These are phyloP conservation scores for Candida argentea DNA, from an alignment of 805 yeast species.

Conservation along the genomic window DNA sequence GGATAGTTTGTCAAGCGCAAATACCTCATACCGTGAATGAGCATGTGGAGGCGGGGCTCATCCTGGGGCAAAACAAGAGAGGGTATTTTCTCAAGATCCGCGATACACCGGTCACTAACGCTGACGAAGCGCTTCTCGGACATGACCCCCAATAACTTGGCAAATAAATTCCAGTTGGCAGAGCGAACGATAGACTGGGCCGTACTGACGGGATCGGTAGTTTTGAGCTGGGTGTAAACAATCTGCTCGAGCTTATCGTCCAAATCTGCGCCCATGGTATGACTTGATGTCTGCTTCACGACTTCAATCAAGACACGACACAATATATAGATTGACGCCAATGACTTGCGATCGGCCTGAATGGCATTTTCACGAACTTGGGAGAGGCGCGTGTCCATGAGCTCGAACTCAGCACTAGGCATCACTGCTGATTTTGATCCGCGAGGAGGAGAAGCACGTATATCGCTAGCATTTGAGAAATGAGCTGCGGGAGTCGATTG, in stretches of 20 bases:
- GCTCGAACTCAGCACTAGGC: constrained; percentile 9
- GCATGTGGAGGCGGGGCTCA: constrained; percentile 53
- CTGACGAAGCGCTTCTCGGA: constrained; percentile 72
- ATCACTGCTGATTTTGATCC: constrained; percentile 12
- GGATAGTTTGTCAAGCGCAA: constrained; percentile 74
- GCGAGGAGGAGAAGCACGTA: neutral
- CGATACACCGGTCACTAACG: constrained; percentile 88
- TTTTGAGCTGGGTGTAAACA: constrained; percentile 78
- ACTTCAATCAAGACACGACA: constrained; percentile 91
- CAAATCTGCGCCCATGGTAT: constrained; percentile 64
- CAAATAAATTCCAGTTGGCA: constrained; percentile 90
- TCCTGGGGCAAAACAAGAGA: constrained; percentile 20
- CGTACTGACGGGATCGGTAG: constrained; percentile 73
- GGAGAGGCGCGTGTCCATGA: constrained; percentile 16
- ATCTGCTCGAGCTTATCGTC: constrained; percentile 85
- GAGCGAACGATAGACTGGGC: constrained; percentile 61
- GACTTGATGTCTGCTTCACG: constrained; percentile 76
- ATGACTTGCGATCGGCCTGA: constrained; percentile 77
- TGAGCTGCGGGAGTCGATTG: constrained; percentile 38
- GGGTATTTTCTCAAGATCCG: constrained; percentile 82
- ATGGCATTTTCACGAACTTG: constrained; percentile 58
- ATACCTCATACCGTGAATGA: constrained; percentile 89
- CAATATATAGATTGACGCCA: constrained; percentile 77
- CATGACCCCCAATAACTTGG: constrained; percentile 84
- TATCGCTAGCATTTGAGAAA: constrained; percentile 5